Evolutionary conservation across 1,284 basidiomycete genomes (phyloP), one percentile per base, ranked within the genome.

Genomic region (Apiotrichum gracile): DNA sequence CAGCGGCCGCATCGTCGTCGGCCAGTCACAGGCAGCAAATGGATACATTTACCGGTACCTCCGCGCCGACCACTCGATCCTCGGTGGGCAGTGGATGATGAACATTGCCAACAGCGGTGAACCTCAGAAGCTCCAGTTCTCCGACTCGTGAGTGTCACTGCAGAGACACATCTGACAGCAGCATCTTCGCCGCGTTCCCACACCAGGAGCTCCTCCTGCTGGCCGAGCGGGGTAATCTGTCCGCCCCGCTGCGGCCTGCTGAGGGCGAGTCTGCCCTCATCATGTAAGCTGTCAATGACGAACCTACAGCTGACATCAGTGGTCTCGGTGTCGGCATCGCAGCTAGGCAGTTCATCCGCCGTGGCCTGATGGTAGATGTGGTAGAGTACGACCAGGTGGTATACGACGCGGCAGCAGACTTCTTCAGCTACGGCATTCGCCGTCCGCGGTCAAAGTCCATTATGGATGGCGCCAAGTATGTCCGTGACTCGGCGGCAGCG

Each of bases 41-140:
- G 74, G 71, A 34, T 61, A 83, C 58, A 83, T 83, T 13, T 78
- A 88, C 57, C 80, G 91, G 41, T 93, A 87, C 68, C 76, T 97
- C 37, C 82, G 92, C 16, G 89, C 85, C 27, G 88, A 90, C 42
- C 90, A 94, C 71, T 90, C 88, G 4, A 78, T 96, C 21, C 77
- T 97, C 4, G 91, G 91, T 3, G 92, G 91, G 3, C 82, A 87
- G 42, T 96, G 92, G 92, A 81, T 85, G n/a, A 56, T 56, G 44
- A 38, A 56, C 22, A n/a, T 33, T 1, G 31, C 49, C 7, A 25
- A 46, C 29, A 40, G 61, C 42, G 37, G 14, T 42, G 40, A 46
- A 68, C 73, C 31, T 61, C 70, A 29, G 76, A 77, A 26, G 14
- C 64, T 63, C 9, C 77, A 68, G 60, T 62, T 73, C 43, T 87